Evolutionary conservation across 1,284 basidiomycete species (phyloP), one percentile per base, ranked within the genome.

Genomic region (Cutaneotrichosporon mucoides): DNA sequence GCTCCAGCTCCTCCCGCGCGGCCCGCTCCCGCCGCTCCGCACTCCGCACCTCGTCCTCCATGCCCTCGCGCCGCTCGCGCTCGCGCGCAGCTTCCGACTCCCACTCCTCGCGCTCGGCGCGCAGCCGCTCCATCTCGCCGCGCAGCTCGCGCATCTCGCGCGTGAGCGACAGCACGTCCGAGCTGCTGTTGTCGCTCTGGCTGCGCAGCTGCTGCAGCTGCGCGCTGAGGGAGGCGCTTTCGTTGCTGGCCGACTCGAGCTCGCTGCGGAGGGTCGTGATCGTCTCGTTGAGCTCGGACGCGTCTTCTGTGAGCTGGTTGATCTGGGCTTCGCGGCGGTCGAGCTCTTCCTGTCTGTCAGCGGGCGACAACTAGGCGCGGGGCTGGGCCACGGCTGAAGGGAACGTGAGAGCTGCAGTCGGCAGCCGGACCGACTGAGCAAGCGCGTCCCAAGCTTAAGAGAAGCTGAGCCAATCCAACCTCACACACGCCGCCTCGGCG

Each of bases 61-160:
- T 80, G 64, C 88, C 86, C 65, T 96, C 93, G 24, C 84, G 81
- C 47, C 84, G 73, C 4, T 88, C 83, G 60, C 86, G 83, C 72
- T 92, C 92, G 65, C 88, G 84, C 75, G 88, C 80, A 8, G 88
- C 85, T 61, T 84, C 84, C 46, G 84, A 80, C 75, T 95, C 90
- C 88, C 89, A 92, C 70, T 94, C 91, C 60, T 95, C 92, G 48
- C 88, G 80, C 75, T 93, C 91, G 70, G 90, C 83, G 60, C 88
- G 82, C 77, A 88, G 85, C 63, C 86, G 83, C 76, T 96, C 93
- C 44, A 95, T 81, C 73, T 94, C 91, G 33, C 84, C 83, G 66
- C 92, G 84, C 5, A 86, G 80, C 67, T 93, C 90, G 13, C 88
- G 82, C 61, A 94, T 81, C 68, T 91, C 89, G 11, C 86, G 83